Percentiles rank a stretch among this genome's conserved stretches.
Conservation (phyloP, 768 basidiomycete species). For the Serendipita vermifera region DNA sequence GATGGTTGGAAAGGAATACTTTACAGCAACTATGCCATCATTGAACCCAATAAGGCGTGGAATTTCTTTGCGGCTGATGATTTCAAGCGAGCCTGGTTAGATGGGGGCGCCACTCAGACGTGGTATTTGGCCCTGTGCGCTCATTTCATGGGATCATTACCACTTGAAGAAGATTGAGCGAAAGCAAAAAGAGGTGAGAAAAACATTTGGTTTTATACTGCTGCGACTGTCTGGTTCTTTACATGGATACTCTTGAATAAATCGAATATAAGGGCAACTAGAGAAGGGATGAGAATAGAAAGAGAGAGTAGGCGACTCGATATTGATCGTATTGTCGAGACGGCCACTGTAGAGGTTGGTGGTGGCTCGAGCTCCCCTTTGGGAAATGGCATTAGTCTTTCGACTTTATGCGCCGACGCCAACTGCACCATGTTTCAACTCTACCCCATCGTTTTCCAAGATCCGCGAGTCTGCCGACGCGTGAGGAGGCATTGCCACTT, state of each 20-base stretch:
- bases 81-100: neutral
- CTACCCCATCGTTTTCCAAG: slow-evolving; percentile 7
- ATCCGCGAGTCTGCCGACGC: neutral
- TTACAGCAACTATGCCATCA: neutral
- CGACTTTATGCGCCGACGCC: neutral
- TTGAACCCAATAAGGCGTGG: neutral
- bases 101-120: neutral
- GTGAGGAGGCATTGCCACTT: neutral
- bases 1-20: slow-evolving; percentile 8
- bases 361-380: too few relatives aligned
- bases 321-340: too few relatives aligned
- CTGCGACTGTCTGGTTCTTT: too few relatives aligned
- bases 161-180: neutral
- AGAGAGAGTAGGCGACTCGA: too few relatives aligned
- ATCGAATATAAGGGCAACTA: too few relatives aligned
- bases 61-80: neutral
- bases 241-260: too few relatives aligned
- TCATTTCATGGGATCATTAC: neutral
- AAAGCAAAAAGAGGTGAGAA: too few relatives aligned
- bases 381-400: too few relatives aligned
- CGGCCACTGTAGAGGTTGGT: too few relatives aligned
- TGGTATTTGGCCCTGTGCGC: neutral
- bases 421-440: slow-evolving; percentile 12
- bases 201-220: too few relatives aligned
- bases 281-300: too few relatives aligned